phyloP scores from a whole-genome alignment of 2,329 filamentous ascomycete genomes.

The Sporothrix schenckii region DNA sequence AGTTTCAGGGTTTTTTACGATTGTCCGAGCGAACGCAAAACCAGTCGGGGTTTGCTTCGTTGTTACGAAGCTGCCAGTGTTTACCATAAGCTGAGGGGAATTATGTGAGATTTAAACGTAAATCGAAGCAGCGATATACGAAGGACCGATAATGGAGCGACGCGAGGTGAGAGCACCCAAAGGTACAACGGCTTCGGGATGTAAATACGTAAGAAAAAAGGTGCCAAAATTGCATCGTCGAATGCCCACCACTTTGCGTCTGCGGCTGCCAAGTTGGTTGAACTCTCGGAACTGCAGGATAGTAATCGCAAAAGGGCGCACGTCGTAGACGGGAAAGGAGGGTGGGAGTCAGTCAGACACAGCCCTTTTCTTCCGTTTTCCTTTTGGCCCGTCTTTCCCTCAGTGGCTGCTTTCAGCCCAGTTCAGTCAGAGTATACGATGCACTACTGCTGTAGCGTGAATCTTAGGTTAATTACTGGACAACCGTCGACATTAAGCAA shows the following conservation, averaged over 20 bases:
- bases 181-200: background rate
- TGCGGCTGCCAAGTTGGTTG: slow-evolving; percentile 17
- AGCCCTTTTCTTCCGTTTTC: background rate
- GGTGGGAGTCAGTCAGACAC: slow-evolving; percentile 19
- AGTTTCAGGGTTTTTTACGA: slow-evolving; percentile 4
- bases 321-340: background rate
- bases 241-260: background rate
- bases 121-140: background rate
- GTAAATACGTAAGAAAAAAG: too few relatives aligned
- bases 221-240: background rate
- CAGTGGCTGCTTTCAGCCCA: background rate
- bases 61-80: background rate
- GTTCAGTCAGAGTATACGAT: slow-evolving; percentile 1
- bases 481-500: background rate
- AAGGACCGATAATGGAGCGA: background rate
- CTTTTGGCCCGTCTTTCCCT: background rate
- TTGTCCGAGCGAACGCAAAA: background rate
- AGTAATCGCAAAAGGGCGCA: background rate
- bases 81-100: slow-evolving; percentile 4
- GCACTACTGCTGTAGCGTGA: slow-evolving; percentile 22
- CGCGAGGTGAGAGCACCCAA: slow-evolving; percentile 7
- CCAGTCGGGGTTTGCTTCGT: background rate
- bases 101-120: background rate
- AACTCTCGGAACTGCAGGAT: slow-evolving; percentile 9
- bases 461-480: slow-evolving; percentile 23